Base-by-base conservation (phyloP, 2,329 filamentous ascomycete genomes). In the Diplocarpon rosae region DNA sequence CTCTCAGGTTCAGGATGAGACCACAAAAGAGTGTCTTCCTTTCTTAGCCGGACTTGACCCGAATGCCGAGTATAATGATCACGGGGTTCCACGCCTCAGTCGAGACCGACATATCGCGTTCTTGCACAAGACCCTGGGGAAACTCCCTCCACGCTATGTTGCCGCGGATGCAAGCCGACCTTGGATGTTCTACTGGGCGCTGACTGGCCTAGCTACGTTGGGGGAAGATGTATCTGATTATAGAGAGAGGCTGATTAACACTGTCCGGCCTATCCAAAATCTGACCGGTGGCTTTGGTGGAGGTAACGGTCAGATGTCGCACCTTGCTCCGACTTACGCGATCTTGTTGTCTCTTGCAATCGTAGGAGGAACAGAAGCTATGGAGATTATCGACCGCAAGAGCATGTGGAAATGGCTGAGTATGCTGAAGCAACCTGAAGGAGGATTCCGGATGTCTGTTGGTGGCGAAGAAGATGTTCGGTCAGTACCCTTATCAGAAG, bases 101-200 rank as follows among this genome's bases (percentile, higher is more conserved):
- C 78, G 83, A 34, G 66, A 67, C 49, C 68, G 68, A 34, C 79
- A 83, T 64, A 68, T 76, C 47, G 64, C 61, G 29, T 89, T 86
- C 59, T 65, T 89, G 39, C 70, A 72, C 52, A 71, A 69, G 52
- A 69, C 68, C 53, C 65, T 83, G 28, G 69, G 68, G 17, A 69
- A 69, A 39, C 77, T 93, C 49, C 86, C 90, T 0, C 67, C 74
- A 7, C 69, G 68, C 3, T 95, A 83, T 64, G 78, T 82, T 42
- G 73, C 72, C 39, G 76, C 88, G 54, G 92, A 98, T 69, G 83
- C 92, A 28, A 89, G 85, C 60, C 73, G 90, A 44, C 89, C 92
- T 9, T 98, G 92, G 92, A 76, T 95, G 58, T 73, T 95, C 52
- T 96, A 95, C 67, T 98, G 92, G 92, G 84, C 77, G 42, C 69